Base-by-base conservation (phyloP, 2,329 filamentous ascomycete species). In the Fusarium sp. region DNA sequence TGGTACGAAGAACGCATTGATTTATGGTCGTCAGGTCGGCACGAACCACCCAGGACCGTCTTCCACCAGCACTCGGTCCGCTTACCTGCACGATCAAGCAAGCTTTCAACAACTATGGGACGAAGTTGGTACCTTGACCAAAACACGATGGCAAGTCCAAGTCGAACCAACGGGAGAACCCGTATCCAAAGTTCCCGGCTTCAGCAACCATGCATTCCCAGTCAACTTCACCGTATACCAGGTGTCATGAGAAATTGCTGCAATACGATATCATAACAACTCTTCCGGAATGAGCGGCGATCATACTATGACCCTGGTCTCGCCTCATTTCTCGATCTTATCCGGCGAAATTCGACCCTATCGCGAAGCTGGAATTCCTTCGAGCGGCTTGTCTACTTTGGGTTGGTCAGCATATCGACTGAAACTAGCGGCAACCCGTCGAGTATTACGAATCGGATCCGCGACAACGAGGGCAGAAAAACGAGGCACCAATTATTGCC, bases 71-170 rank as follows among this genome's bases (percentile, higher is more conserved):
- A 58, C 62, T 28, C 69, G 68, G 60, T 77, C 76, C 18, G 76
- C 79, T 9, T 87, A 83, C 66, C 75, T 86, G 2, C 86, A 88
- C 71, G 81, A 86, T 63, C 78, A 81, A 34, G 72, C 76, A 9
- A 86, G 81, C 58, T 89, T 88, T 76, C 83, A 85, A 69, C 72
- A 72, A 36, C 76, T 89, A 24, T 89, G 87, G 87, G 79, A 86
- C 53, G 83, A 87, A 63, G 81, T 88, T 26, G 85, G 85, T 10
- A 65, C 61, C 33, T 72, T 83, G 53, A 88, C 86, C 1, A 80
- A 78, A 24, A 87, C 85, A 2, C 73, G 71, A 40, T 88, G 86
- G 86, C 76, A 78, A 51, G 83, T 86, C 2, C 78, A 83, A 48
- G 68, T 85, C 51, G 80, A 84, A 60, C 52, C 66, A 1, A 68